Conservation (phyloP, 148 eudicot species). For the Chenopodium album region DNA sequence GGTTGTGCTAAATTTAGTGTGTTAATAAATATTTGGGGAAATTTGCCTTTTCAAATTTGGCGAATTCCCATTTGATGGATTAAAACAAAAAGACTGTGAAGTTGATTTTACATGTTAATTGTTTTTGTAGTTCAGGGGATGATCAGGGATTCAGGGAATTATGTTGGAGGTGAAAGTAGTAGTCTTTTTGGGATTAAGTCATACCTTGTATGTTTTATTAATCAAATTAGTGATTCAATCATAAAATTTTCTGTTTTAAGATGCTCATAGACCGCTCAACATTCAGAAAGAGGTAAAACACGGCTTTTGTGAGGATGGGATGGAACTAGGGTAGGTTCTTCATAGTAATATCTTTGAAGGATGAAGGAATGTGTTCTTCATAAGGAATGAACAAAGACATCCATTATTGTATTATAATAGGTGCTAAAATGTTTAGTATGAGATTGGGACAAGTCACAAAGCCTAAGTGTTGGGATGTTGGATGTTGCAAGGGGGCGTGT, state of each 20-base stretch:
- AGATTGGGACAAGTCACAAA: no score
- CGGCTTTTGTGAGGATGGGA: not conserved
- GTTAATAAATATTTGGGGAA: not conserved
- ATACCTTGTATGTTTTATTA: not conserved
- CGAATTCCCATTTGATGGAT: not conserved
- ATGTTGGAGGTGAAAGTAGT: constrained; percentile 3
- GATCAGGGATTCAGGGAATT: not conserved
- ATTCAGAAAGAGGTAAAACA: not conserved
- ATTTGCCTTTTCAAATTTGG: not conserved
- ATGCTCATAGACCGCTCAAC: not conserved
- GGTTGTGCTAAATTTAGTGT: not conserved
- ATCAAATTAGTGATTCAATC: not conserved
- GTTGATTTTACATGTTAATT: not conserved
- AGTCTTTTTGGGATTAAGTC: not conserved
- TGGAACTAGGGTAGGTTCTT: not conserved
- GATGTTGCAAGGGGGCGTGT: no score
- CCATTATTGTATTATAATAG: no score
- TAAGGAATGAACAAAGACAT: no score
- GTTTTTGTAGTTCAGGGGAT: not conserved
- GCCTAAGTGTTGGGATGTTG: no score
- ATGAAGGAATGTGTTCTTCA: not conserved
- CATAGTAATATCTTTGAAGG: not conserved
- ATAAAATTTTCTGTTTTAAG: not conserved
- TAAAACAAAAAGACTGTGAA: no score
- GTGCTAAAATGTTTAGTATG: no score